phyloP scores from a whole-genome alignment of 768 basidiomycete species.

The Suillus tomentosus region DNA sequence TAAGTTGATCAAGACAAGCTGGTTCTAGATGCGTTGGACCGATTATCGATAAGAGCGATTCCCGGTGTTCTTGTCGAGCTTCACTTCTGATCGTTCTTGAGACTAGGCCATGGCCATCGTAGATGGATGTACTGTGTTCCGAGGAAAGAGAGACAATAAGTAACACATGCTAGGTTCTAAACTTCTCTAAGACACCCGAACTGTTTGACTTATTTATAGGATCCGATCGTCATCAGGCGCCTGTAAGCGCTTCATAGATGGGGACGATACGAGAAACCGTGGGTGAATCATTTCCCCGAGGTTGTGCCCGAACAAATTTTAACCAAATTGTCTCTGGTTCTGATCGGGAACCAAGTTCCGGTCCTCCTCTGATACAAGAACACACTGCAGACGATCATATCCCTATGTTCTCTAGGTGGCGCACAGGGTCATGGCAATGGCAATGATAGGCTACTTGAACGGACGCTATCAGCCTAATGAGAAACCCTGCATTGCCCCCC shows the following conservation, averaged over 20 bases:
- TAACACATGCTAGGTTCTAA: background rate
- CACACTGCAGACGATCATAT: background rate
- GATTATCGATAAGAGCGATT: constrained; percentile 3
- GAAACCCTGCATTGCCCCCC: background rate
- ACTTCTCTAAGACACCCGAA: background rate
- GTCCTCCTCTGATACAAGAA: background rate
- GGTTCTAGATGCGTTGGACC: too few species aligned
- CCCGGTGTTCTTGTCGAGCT: background rate
- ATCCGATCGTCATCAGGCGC: background rate
- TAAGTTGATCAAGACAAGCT: background rate
- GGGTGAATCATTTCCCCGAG: constrained; percentile 20
- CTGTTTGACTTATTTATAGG: background rate
- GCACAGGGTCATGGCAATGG: background rate
- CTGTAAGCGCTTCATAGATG: constrained; percentile 24
- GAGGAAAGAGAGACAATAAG: background rate
- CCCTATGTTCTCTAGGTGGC: background rate
- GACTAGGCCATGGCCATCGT: background rate
- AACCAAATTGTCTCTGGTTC: constrained; percentile 30
- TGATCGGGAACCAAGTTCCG: constrained; percentile 24
- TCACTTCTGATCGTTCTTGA: constrained; percentile 1
- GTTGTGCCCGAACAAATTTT: constrained; percentile 28
- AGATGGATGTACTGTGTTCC: background rate
- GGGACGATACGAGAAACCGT: constrained; percentile 25
- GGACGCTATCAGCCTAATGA: background rate
- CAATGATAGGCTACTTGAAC: background rate